phyloP scores from a whole-genome alignment of 805 yeast species.

The Sugiyamaella lignohabitans region DNA sequence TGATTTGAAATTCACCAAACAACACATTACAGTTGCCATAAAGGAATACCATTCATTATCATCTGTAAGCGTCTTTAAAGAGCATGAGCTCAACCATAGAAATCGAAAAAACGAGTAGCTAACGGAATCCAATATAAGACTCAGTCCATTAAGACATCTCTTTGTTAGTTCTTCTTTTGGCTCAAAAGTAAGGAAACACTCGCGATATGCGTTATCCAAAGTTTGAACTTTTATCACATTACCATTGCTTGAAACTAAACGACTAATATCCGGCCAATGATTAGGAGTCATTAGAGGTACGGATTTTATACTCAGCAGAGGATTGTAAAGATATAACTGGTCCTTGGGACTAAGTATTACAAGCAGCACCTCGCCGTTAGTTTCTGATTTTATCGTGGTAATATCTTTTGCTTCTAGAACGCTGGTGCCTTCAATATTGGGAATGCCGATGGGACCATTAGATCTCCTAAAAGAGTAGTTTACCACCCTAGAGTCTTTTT shows the following conservation, averaged over 20 bases:
- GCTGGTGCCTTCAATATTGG: constrained; percentile 32
- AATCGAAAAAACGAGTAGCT: constrained; percentile 54
- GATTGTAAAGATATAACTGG: constrained; percentile 42
- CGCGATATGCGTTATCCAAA: not conserved
- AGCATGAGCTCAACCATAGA: constrained; percentile 53
- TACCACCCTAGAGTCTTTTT: not conserved
- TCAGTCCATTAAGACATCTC: constrained; percentile 44
- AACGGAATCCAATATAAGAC: constrained; percentile 50
- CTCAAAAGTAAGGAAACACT: constrained; percentile 26
- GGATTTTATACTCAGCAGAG: constrained; percentile 36
- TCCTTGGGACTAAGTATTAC: not conserved
- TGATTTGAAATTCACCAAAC: constrained; percentile 11
- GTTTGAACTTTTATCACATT: not conserved
- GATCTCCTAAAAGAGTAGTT: constrained; percentile 40
- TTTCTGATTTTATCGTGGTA: constrained; percentile 28
- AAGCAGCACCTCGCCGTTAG: constrained; percentile 17
- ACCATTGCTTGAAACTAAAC: not conserved
- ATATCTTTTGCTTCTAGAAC: constrained; percentile 30
- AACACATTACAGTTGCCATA: constrained; percentile 31
- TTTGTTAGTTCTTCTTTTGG: constrained; percentile 43
- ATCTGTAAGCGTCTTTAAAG: constrained; percentile 32
- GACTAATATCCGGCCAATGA: no score
- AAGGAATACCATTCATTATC: constrained; percentile 62
- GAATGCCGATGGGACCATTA: constrained; percentile 28
- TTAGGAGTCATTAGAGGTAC: not conserved